Conservation (phyloP, 768 basidiomycete genomes). For the Xerocomus brunneocitrinus region DNA sequence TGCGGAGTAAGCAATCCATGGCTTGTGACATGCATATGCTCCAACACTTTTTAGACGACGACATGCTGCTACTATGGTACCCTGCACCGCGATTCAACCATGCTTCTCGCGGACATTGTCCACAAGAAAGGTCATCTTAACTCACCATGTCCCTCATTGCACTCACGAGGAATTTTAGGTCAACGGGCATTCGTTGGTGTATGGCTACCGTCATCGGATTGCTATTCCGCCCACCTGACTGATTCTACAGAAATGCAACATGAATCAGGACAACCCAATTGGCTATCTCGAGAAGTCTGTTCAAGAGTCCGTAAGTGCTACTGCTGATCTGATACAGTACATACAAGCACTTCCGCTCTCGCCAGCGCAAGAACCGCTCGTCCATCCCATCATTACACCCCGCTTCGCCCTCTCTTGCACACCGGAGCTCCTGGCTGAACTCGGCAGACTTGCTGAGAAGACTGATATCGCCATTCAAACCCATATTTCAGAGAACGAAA, state of each 20-base stretch:
- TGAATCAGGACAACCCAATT: conserved; percentile 61
- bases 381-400: conserved; percentile 89
- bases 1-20: conserved; percentile 56
- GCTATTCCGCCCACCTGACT: conserved; percentile 3
- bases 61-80: conserved; percentile 91
- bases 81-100: conserved; percentile 76
- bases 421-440: conserved; percentile 51
- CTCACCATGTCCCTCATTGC: neutral
- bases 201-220: conserved; percentile 26
- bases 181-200: conserved; percentile 87
- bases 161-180: conserved; percentile 37
- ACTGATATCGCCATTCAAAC: conserved; percentile 79
- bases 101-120: conserved; percentile 73
- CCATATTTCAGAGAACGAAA: conserved; percentile 81
- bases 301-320: conserved; percentile 55
- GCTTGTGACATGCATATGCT: neutral
- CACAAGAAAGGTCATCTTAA: conserved; percentile 48
- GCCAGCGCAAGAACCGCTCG: conserved; percentile 46
- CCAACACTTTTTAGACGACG: conserved; percentile 55
- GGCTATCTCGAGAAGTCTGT: conserved; percentile 65
- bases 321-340: conserved; percentile 61
- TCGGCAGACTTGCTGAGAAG: conserved; percentile 56
- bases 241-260: conserved; percentile 31
- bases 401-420: conserved; percentile 96
- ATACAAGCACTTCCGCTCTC: conserved; percentile 52